Evolutionary conservation across 352 stramenopile species (phyloP).

Genomic region (Plasmopara halstedii): DNA sequence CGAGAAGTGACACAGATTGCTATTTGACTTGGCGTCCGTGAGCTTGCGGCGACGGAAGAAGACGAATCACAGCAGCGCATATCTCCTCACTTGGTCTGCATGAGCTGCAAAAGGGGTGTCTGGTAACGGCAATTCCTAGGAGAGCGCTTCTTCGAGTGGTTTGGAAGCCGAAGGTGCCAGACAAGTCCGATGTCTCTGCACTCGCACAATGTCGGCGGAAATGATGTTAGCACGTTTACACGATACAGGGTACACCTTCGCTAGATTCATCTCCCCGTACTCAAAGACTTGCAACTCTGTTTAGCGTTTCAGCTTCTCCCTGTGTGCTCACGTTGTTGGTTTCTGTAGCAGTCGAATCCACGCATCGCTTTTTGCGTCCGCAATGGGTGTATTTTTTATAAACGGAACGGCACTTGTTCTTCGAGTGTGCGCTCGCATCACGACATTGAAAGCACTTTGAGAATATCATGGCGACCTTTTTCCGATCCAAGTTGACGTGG

Average conservation of each 20-base stretch:
- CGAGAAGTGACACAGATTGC: too few species aligned
- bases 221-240: too few species aligned
- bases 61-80: too few species aligned
- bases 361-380: neutral
- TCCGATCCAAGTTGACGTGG: neutral
- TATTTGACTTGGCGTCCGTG: too few species aligned
- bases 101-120: too few species aligned
- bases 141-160: too few species aligned
- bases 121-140: too few species aligned
- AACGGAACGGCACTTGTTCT: slow-evolving; percentile 3
- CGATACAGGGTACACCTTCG: neutral
- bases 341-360: neutral
- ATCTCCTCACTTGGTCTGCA: too few species aligned
- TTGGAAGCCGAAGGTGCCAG: too few species aligned
- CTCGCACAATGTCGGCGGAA: too few species aligned
- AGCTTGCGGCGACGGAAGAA: too few species aligned
- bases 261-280: neutral
- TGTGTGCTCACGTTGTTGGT: slow-evolving; percentile 3
- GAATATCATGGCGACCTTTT: neutral
- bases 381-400: neutral
- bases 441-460: neutral
- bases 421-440: slow-evolving; percentile 5
- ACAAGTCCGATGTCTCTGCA: too few species aligned
- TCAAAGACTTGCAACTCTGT: slow-evolving; percentile 2
- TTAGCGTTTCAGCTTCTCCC: slow-evolving; percentile 4